Conservation (phyloP, 306 rosid species). For the Ormosia emarginata region DNA sequence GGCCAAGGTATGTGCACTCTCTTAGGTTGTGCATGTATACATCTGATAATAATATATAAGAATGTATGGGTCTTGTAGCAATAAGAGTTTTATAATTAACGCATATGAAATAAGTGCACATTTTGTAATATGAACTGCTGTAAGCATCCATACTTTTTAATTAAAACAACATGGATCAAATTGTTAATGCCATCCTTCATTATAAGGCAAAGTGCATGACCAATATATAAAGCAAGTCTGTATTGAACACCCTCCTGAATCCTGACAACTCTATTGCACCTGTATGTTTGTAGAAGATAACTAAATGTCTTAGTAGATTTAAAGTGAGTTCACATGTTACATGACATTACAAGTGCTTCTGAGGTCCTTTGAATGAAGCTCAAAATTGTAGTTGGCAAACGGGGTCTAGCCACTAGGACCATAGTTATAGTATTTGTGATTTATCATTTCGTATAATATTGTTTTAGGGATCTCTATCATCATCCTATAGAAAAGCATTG, state of each 20-base stretch:
- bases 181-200: too few relatives aligned
- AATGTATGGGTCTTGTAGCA: background rate
- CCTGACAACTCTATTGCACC: too few relatives aligned
- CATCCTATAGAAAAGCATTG: background rate
- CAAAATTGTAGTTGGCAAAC: background rate
- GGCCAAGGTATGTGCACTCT: constrained; percentile 48
- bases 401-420: background rate
- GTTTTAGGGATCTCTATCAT: background rate
- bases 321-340: background rate
- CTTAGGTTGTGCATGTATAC: constrained; percentile 6
- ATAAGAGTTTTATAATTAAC: background rate
- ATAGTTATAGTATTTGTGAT: background rate
- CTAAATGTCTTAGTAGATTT: background rate
- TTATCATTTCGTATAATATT: too few relatives aligned
- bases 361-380: background rate
- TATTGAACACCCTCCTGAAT: too few relatives aligned
- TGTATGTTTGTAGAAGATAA: background rate
- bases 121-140: background rate
- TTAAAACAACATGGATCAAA: too few relatives aligned
- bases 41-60: background rate
- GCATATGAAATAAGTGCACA: background rate
- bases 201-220: too few relatives aligned
- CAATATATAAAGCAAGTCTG: too few relatives aligned
- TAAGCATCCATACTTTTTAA: background rate
- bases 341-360: background rate